Base-by-base conservation (phyloP, 139 green algal species). In the Micractinium conductrix region DNA sequence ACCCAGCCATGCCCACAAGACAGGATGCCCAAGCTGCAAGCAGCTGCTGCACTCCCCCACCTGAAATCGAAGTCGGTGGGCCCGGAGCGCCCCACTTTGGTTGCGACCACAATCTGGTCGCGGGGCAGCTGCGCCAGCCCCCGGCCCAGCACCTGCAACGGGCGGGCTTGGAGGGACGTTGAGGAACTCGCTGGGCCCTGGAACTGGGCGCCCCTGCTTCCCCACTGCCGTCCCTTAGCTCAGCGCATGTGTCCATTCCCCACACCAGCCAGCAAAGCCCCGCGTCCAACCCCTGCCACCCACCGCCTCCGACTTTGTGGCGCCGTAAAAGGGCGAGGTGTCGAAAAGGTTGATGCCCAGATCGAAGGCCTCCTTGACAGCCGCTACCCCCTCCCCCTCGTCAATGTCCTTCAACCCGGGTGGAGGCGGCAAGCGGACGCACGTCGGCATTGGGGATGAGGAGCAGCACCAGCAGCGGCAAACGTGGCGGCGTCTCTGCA, bases 271-370 rank as follows among this genome's bases (percentile, higher is more conserved):
- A 44, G 19, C 68, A 10, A 1, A 24, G 38, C 68, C 37, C 0
- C 68, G 1, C 16, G n/a, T 4, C 33, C 35, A 7, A 19, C 42
- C 24, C 17, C 44, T 3, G 2, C 17, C 6, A n/a, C 8, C 35
- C 33, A 98, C 96, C 84, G 76, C 91, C 85, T 99, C 96, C 9
- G 92, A 95, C 42, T 92, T 93, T 0, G 91, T 96, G 33, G 76
- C 42, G 16, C 96, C 97, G 84, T 99, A 99, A 76, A 95, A 99
- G 1, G 96, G 97, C 0, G 95, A 98, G 1, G 96, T 98, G 88
- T 99, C 96, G 65, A 99, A 98, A 26, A 97, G 95, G 85, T 99
- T 99, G 86, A 99, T 96, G 79, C 96, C 96, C 9, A 90, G 82
- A 0, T 85, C 67, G 68, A 98, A 94, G 0, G 97, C 96, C 37